Percentiles rank a stretch among this genome's conserved stretches.
phyloP scores from a whole-genome alignment of 352 stramenopile genomes.

The Phytophthora foliorum region DNA sequence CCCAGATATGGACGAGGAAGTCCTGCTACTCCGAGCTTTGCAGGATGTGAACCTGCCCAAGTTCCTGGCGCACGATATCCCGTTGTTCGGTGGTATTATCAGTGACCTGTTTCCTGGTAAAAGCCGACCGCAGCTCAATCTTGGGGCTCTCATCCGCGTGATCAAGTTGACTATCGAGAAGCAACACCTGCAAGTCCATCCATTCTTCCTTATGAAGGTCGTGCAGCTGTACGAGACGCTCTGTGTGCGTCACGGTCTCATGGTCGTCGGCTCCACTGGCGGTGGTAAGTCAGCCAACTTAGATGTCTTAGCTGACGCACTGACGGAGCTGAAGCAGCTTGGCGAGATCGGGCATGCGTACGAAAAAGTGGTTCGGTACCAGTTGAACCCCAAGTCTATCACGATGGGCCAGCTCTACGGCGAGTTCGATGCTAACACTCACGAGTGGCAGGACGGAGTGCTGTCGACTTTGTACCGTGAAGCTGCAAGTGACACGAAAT shows the following conservation, averaged over 20 bases:
- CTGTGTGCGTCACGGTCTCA: conserved; percentile 94
- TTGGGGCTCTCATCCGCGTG: conserved; percentile 85
- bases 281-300: conserved; percentile 93
- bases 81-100: conserved; percentile 95
- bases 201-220: conserved; percentile 94
- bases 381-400: conserved; percentile 96
- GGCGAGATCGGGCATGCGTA: conserved; percentile 83
- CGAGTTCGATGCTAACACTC: conserved; percentile 95
- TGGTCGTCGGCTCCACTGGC: conserved; percentile 95
- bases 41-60: conserved; percentile 97
- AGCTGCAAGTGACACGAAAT: conserved; percentile 88
- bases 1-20: conserved; percentile 94
- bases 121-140: conserved; percentile 89
- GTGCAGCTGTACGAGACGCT: conserved; percentile 97
- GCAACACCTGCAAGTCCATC: conserved; percentile 86
- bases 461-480: conserved; percentile 91
- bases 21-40: conserved; percentile 92
- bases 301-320: conserved; percentile 85
- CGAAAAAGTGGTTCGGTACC: conserved; percentile 88
- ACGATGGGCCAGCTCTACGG: conserved; percentile 97
- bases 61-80: conserved; percentile 96
- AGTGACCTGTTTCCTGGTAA: conserved; percentile 95
- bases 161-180: conserved; percentile 92
- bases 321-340: conserved; percentile 89
- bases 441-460: conserved; percentile 96